Evolutionary conservation across 345 rosid genomes (phyloP).

Genomic region (Garcia nutans): DNA sequence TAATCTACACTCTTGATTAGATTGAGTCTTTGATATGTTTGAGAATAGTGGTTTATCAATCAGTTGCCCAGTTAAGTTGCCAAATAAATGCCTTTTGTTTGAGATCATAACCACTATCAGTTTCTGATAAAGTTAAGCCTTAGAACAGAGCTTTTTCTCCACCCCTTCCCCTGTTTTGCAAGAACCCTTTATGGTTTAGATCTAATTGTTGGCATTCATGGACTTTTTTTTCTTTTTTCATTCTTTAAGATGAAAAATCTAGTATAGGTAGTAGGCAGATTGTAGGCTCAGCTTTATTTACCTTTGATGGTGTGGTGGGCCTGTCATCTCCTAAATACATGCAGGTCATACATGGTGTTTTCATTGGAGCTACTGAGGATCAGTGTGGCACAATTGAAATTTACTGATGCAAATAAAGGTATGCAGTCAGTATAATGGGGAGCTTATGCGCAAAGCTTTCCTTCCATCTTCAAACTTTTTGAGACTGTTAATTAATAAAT

Average conservation of each 20-base stretch:
- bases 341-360: slow-evolving; percentile 46
- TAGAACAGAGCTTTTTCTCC: not conserved
- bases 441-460: slow-evolving; percentile 27
- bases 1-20: slow-evolving; percentile 1
- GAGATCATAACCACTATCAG: slow-evolving; percentile 10
- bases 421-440: slow-evolving; percentile 38
- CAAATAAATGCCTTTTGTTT: not conserved
- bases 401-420: slow-evolving; percentile 40
- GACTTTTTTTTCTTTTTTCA: not conserved
- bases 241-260: slow-evolving; percentile 14
- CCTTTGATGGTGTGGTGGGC: slow-evolving; percentile 39
- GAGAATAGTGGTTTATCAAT: slow-evolving; percentile 5
- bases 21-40: slow-evolving; percentile 10
- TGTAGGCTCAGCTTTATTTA: slow-evolving; percentile 31
- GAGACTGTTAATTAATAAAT: slow-evolving; percentile 20
- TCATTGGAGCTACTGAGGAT: slow-evolving; percentile 41
- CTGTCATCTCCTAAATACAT: slow-evolving; percentile 45
- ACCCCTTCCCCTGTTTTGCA: not conserved
- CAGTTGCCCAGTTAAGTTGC: slow-evolving; percentile 10
- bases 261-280: slow-evolving; percentile 20
- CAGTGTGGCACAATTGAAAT: slow-evolving; percentile 41
- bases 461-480: slow-evolving; percentile 10
- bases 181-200: not conserved
- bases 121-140: slow-evolving; percentile 9
- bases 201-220: not conserved